Percentiles rank a stretch among this genome's conserved stretches.
These are phyloP conservation scores for Eleusine indica DNA, from an alignment of 176 grass and related monocot genomes.

Conservation along the genomic window DNA sequence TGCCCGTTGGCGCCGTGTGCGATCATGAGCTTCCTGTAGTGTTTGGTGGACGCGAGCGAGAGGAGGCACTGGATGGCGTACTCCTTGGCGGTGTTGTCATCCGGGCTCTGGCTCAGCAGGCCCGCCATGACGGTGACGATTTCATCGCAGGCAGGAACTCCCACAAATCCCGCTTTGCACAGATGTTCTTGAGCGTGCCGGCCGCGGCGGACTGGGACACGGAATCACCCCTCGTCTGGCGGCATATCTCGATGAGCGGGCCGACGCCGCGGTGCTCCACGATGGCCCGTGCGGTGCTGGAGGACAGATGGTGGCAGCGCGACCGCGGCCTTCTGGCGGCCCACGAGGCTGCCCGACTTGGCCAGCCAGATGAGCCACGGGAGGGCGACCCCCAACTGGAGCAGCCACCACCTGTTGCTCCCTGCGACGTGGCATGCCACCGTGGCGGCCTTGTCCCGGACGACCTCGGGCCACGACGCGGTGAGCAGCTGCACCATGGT, in stretches of 20 bases:
- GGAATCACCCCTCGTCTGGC: conserved; percentile 59
- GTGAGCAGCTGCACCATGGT: conserved; percentile 82
- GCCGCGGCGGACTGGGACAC: conserved; percentile 73
- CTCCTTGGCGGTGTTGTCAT: conserved; percentile 67
- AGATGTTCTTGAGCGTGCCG: conserved; percentile 83
- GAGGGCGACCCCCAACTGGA: conserved; percentile 73
- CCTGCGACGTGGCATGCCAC: conserved; percentile 72
- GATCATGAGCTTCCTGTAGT: no score
- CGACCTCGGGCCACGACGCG: conserved; percentile 57
- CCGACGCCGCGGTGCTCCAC: conserved; percentile 74
- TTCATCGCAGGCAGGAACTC: conserved; percentile 74
- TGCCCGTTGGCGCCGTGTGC: no score
- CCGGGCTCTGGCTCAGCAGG: conserved; percentile 48
- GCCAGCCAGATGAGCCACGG: conserved; percentile 70
- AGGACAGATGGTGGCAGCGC: conserved; percentile 61
- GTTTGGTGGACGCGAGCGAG: no score
- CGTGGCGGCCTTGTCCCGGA: conserved; percentile 74
- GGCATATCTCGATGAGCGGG: conserved; percentile 82
- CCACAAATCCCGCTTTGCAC: conserved; percentile 64
- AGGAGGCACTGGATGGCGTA: conserved; percentile 36
- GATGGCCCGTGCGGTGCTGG: conserved; percentile 72
- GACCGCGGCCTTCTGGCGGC: conserved; percentile 48
- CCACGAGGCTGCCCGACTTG: conserved; percentile 72
- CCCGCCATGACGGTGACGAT: conserved; percentile 80
- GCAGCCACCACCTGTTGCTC: conserved; percentile 54